Conservation (phyloP, 1,139 yeast species). For the Magnusiomyces suaveolens region DNA sequence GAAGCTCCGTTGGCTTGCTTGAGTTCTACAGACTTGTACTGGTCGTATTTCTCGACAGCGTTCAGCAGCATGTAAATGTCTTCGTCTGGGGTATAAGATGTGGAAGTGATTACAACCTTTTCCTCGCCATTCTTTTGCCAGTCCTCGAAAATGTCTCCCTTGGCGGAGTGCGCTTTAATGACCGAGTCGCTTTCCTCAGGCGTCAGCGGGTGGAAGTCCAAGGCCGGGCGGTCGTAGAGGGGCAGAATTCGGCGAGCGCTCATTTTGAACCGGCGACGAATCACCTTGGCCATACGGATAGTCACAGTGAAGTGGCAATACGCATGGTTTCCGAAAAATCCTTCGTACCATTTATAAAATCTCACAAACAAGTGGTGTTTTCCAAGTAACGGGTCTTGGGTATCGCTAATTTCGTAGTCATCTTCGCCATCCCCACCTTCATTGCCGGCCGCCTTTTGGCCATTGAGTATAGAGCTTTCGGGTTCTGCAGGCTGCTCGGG, state of each 20-base stretch:
- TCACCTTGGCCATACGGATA: constrained; percentile 53
- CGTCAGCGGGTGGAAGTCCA: constrained; percentile 49
- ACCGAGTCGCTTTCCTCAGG: constrained; percentile 32
- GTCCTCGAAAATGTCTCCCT: constrained; percentile 36
- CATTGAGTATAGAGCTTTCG: no score
- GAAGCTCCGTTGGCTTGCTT: neutral
- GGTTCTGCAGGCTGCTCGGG: no score
- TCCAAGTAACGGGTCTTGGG: constrained; percentile 17
- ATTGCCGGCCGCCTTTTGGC: no score
- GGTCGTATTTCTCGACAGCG: constrained; percentile 58
- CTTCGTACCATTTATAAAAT: constrained; percentile 39
- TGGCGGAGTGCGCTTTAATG: constrained; percentile 28
- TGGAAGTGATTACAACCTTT: constrained; percentile 67
- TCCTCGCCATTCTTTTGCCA: constrained; percentile 34
- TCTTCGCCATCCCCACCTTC: no score
- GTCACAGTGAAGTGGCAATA: constrained; percentile 77
- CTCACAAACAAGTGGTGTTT: constrained; percentile 53
- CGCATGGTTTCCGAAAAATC: constrained; percentile 47
- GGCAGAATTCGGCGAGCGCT: constrained; percentile 34
- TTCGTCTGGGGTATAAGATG: constrained; percentile 95
- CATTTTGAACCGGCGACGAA: constrained; percentile 48
- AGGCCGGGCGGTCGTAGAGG: constrained; percentile 38
- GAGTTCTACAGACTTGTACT: neutral
- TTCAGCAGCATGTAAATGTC: constrained; percentile 63
- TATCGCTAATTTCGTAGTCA: neutral